phyloP scores from a whole-genome alignment of 176 grass and related monocot species.

The Aegilops umbellulata region DNA sequence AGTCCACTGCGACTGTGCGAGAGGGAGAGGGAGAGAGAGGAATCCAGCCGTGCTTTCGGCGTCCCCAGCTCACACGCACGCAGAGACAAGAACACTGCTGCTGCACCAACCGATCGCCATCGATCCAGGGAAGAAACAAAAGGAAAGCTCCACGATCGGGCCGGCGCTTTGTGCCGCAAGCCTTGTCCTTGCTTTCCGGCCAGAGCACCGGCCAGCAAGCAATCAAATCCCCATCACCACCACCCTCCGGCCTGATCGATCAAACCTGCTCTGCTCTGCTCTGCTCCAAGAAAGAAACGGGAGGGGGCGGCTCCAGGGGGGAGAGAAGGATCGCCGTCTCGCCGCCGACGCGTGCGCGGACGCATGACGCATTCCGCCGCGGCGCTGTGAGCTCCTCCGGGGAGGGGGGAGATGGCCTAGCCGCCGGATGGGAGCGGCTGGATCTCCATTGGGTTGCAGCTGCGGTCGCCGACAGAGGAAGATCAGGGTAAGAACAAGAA shows the following conservation, averaged over 20 bases:
- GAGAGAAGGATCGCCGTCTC: background rate
- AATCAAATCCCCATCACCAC: conserved; percentile 20
- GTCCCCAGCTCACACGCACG: conserved; percentile 17
- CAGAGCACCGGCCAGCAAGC: background rate
- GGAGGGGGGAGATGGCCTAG: conserved; percentile 27
- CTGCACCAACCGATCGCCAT: conserved; percentile 14
- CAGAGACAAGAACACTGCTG: conserved; percentile 19
- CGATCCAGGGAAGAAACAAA: background rate
- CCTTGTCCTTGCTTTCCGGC: conserved; percentile 25
- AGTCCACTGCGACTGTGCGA: too few species aligned
- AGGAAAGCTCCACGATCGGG: background rate
- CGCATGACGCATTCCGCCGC: background rate
- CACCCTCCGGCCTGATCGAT: background rate
- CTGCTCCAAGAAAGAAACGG: background rate
- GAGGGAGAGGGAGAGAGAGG: background rate
- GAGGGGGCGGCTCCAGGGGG: background rate
- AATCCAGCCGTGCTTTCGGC: background rate
- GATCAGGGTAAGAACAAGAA: background rate
- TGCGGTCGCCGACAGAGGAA: conserved; percentile 23
- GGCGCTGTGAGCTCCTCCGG: background rate
- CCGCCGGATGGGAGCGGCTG: conserved; percentile 39
- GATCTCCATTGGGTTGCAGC: conserved; percentile 61
- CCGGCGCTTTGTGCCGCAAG: background rate
- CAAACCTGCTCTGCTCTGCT: conserved; percentile 21
- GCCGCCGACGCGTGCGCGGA: background rate